phyloP scores from a whole-genome alignment of 129 eudicot genomes.

The Flaveria linearis region DNA sequence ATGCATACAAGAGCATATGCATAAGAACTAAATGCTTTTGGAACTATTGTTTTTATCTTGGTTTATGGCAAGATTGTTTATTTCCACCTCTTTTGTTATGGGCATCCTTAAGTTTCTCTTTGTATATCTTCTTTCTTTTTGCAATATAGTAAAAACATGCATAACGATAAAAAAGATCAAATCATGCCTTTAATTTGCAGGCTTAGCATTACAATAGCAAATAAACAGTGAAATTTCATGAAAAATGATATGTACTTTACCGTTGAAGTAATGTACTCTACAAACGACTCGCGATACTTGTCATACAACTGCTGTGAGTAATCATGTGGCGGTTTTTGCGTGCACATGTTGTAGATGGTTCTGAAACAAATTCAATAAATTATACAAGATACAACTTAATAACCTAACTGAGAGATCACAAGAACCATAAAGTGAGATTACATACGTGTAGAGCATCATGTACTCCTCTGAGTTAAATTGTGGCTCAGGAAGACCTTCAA shows the following conservation, averaged over 20 bases:
- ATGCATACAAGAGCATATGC: neutral
- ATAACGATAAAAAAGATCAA: neutral
- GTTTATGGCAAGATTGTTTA: too few relatives aligned
- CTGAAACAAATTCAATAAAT: constrained; percentile 43
- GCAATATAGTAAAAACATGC: neutral
- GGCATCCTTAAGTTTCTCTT: neutral
- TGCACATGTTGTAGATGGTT: constrained; percentile 89
- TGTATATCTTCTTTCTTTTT: neutral
- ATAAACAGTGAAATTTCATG: neutral
- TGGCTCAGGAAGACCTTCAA: constrained; percentile 89
- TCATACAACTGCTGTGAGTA: constrained; percentile 84
- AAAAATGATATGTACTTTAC: constrained; percentile 33
- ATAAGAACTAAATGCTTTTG: neutral
- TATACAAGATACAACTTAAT: neutral
- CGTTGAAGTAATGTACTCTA: constrained; percentile 72
- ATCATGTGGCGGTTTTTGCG: constrained; percentile 87
- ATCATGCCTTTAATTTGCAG: neutral
- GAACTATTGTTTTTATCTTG: constrained; percentile 2
- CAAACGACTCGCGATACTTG: constrained; percentile 71
- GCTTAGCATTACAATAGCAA: neutral
- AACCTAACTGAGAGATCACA: neutral
- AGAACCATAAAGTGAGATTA: constrained; percentile 1
- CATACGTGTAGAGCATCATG: constrained; percentile 94
- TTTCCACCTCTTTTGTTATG: neutral
- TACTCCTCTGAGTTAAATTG: constrained; percentile 93